A percentile compares a stretch with the other conserved stretches of the same genome.
Evolutionary conservation across 1,284 basidiomycete genomes (phyloP).

Genomic region (Hypsizygus ulmarius): DNA sequence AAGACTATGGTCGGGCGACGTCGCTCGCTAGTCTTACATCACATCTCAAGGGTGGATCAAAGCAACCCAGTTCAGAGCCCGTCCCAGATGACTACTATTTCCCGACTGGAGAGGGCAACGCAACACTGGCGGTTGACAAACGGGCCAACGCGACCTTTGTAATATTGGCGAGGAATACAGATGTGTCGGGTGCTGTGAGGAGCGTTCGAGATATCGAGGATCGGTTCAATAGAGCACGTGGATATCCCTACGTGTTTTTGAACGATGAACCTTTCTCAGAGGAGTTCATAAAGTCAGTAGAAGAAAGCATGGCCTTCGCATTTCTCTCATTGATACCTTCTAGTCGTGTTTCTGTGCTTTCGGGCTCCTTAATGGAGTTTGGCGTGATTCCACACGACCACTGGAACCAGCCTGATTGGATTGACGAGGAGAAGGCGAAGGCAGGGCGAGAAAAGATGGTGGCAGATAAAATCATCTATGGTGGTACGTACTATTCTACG

Average conservation of each 20-base stretch:
- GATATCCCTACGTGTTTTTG: conserved; percentile 73
- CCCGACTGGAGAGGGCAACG: conserved; percentile 13
- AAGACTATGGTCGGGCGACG: conserved; percentile 65
- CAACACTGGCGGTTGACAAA: conserved; percentile 23
- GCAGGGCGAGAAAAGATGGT: conserved; percentile 57
- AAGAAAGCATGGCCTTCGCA: background rate
- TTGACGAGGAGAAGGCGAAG: conserved; percentile 64
- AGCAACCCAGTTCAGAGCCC: conserved; percentile 2
- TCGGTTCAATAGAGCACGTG: conserved; percentile 62
- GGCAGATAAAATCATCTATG: conserved; percentile 48
- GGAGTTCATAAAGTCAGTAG: conserved; percentile 62
- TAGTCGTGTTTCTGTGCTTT: conserved; percentile 18
- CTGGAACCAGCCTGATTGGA: conserved; percentile 68
- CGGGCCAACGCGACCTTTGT: conserved; percentile 68
- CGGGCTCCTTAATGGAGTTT: conserved; percentile 19
- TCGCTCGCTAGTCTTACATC: conserved; percentile 48
- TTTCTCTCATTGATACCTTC: background rate
- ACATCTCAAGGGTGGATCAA: conserved; percentile 34
- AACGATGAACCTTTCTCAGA: conserved; percentile 72
- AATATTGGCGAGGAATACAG: conserved; percentile 67
- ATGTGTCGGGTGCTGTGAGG: conserved; percentile 58
- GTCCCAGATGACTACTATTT: conserved; percentile 17
- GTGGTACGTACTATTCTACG: conserved; percentile 26
- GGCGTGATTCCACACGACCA: conserved; percentile 43
- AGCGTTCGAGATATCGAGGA: conserved; percentile 60